Percentiles rank a stretch among this genome's conserved stretches.
Evolutionary conservation across 148 eudicot genomes (phyloP).

Genomic region (Polygonum aviculare): DNA sequence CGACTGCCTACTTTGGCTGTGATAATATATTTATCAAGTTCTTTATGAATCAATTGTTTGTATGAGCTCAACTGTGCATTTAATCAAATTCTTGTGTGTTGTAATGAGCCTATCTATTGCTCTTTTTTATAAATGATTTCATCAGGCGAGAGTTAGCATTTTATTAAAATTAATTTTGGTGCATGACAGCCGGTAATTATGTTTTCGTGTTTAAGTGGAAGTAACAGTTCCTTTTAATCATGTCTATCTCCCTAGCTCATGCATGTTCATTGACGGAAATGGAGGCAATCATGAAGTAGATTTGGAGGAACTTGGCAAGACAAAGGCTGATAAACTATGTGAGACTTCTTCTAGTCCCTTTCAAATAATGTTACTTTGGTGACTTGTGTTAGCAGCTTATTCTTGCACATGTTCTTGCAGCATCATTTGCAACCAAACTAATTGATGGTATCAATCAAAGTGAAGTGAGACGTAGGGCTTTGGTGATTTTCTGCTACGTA

Average conservation of each 20-base stretch:
- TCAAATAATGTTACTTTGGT: background rate
- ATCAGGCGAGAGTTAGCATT: background rate
- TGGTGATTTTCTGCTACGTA: slow-evolving; percentile 55
- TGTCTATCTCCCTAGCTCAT: slow-evolving; percentile 35
- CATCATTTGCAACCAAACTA: slow-evolving; percentile 56
- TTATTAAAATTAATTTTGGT: background rate
- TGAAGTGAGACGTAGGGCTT: slow-evolving; percentile 75
- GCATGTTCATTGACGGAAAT: slow-evolving; percentile 48
- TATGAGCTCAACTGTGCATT: background rate
- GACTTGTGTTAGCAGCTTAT: background rate
- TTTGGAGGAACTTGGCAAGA: slow-evolving; percentile 38
- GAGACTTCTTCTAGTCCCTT: slow-evolving; percentile 18
- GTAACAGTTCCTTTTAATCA: background rate
- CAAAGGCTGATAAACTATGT: slow-evolving; percentile 70
- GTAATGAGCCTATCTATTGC: background rate
- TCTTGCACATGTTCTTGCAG: slow-evolving; percentile 27
- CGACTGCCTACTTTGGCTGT: background rate
- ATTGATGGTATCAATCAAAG: slow-evolving; percentile 89
- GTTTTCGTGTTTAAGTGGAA: background rate
- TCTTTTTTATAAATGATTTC: background rate
- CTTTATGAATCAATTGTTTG: background rate
- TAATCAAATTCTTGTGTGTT: background rate
- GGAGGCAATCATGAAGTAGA: slow-evolving; percentile 58
- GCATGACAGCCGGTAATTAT: background rate
- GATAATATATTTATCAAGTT: background rate